Percentiles rank a stretch among this genome's conserved stretches.
These are phyloP conservation scores for Triticum dicoccoides DNA, from an alignment of 176 grass and related monocot species.

Conservation along the genomic window DNA sequence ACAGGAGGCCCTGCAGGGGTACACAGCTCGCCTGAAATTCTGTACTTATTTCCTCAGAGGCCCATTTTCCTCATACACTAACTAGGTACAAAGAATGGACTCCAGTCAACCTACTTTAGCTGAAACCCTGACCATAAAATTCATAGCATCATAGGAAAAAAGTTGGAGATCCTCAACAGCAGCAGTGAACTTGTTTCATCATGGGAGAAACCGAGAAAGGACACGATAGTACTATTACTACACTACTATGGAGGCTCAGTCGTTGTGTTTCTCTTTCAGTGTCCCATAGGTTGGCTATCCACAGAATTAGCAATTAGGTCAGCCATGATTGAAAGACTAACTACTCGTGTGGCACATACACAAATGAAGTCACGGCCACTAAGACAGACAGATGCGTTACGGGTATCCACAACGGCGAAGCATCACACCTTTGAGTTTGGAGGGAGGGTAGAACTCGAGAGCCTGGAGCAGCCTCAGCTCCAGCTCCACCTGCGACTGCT, in stretches of 20 bases:
- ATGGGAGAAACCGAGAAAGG: background rate
- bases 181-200: background rate
- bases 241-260: background rate
- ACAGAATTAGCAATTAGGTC: background rate
- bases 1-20: background rate
- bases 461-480: conserved; percentile 60
- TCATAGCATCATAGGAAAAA: background rate
- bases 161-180: background rate
- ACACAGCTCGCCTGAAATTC: background rate
- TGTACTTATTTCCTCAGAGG: too few species aligned
- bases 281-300: background rate
- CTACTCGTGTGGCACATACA: background rate
- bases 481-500: conserved; percentile 66
- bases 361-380: background rate
- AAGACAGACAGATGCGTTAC: background rate
- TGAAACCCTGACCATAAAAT: background rate
- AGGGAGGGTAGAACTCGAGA: conserved; percentile 64
- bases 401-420: background rate
- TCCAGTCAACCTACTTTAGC: background rate
- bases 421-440: conserved; percentile 54
- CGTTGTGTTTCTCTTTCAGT: background rate
- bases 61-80: too few species aligned
- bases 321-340: background rate
- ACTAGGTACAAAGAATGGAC: background rate
- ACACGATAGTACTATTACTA: background rate